A percentile compares a stretch with the other conserved stretches of the same genome.
phyloP scores from a whole-genome alignment of 371 early-diverging fungal genomes.

The Circinella umbellata region DNA sequence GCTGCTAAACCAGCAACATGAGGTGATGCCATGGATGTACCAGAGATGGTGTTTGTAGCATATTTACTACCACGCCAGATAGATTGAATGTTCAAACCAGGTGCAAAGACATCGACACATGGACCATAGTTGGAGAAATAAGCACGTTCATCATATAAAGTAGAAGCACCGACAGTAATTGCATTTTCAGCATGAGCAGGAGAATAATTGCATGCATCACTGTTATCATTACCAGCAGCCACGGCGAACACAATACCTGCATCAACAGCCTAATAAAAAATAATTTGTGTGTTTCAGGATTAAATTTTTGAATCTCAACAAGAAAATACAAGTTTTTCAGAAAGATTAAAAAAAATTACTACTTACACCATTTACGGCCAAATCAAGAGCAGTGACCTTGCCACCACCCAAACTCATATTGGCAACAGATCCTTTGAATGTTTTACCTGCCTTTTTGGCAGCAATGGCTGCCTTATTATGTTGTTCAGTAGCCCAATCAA shows the following conservation, averaged over 20 bases:
- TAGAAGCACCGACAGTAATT: conserved; percentile 96
- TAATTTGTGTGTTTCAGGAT: background rate
- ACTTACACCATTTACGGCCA: conserved; percentile 72
- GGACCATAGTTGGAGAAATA: conserved; percentile 90
- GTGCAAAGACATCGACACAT: conserved; percentile 94
- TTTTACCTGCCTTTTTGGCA: conserved; percentile 48
- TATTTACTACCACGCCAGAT: conserved; percentile 82
- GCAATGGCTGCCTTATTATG: conserved; percentile 51
- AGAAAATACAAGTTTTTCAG: background rate
- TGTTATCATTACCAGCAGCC: conserved; percentile 97
- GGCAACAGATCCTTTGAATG: conserved; percentile 78
- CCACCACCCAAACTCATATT: conserved; percentile 95
- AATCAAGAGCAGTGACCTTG: conserved; percentile 77
- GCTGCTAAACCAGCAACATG: conserved; percentile 97
- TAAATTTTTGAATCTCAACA: background rate
- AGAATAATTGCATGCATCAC: conserved; percentile 92
- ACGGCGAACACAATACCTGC: conserved; percentile 89
- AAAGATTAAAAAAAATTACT: background rate
- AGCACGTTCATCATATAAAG: conserved; percentile 80
- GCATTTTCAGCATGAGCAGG: conserved; percentile 90
- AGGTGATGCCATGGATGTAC: conserved; percentile 99
- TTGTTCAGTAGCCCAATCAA: conserved; percentile 62
- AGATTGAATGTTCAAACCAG: conserved; percentile 89
- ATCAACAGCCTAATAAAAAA: conserved; percentile 60
- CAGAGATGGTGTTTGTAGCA: conserved; percentile 88